Conservation (phyloP, 2,329 filamentous ascomycete genomes). For the Hypoxylon sp. region DNA sequence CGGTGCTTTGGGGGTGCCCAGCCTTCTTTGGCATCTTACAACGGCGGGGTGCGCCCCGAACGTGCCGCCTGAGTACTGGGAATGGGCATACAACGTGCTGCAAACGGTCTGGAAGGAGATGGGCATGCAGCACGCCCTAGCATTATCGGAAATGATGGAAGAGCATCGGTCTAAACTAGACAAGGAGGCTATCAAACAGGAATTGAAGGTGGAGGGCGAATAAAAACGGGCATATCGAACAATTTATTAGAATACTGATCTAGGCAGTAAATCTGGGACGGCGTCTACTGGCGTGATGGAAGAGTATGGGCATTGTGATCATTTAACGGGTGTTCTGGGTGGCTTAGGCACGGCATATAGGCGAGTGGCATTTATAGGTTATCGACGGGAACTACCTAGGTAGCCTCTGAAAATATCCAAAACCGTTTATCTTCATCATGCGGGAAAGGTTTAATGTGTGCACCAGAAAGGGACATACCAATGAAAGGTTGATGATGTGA, state of each 20-base stretch:
- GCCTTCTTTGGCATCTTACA: conserved; percentile 65
- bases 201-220: conserved; percentile 42
- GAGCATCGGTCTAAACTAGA: conserved; percentile 48
- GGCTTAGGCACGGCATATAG: conserved; percentile 14
- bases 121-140: conserved; percentile 66
- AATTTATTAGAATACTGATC: conserved; percentile 12
- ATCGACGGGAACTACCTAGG: conserved; percentile 6
- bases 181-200: conserved; percentile 39
- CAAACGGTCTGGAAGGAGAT: conserved; percentile 66
- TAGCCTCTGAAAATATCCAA: conserved; percentile 10
- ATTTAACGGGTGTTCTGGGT: conserved; percentile 4
- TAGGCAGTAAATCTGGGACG: conserved; percentile 15
- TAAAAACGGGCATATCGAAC: conserved; percentile 10
- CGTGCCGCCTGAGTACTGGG: conserved; percentile 59
- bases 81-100: conserved; percentile 62
- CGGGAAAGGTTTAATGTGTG: background rate
- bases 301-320: conserved; percentile 11
- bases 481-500: background rate
- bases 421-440: conserved; percentile 2
- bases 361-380: conserved; percentile 21
- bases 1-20: conserved; percentile 64
- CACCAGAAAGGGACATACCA: background rate
- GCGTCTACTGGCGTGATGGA: conserved; percentile 29
- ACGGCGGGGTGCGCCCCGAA: conserved; percentile 64
- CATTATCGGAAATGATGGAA: conserved; percentile 61